phyloP scores from a whole-genome alignment of 2,329 filamentous ascomycete species.

The Neofusicoccum parvum region DNA sequence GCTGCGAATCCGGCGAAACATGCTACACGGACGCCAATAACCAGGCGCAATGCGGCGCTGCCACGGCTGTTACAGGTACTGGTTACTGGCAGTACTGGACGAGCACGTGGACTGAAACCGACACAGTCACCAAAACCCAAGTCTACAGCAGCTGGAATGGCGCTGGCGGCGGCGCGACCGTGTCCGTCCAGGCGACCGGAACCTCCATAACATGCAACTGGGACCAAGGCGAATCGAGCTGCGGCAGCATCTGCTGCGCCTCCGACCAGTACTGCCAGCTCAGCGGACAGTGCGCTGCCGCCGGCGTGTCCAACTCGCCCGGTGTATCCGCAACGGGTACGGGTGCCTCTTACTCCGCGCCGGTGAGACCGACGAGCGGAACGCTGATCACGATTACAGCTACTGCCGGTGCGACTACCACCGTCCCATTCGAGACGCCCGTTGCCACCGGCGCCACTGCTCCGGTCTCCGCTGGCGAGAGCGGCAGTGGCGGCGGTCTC shows the following conservation, averaged over 20 bases:
- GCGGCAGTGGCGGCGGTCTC: slow-evolving; percentile 47
- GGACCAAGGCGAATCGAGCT: slow-evolving; percentile 58
- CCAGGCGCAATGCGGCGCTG: slow-evolving; percentile 38
- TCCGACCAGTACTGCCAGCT: slow-evolving; percentile 67
- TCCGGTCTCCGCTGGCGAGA: slow-evolving; percentile 31
- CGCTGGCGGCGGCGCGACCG: slow-evolving; percentile 7
- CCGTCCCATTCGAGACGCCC: slow-evolving; percentile 53
- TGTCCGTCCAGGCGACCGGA: slow-evolving; percentile 29
- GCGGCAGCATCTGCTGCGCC: slow-evolving; percentile 71
- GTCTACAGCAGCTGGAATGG: slow-evolving; percentile 53
- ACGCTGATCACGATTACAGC: slow-evolving; percentile 55
- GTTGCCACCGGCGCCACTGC: slow-evolving; percentile 56
- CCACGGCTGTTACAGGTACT: slow-evolving; percentile 28
- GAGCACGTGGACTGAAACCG: slow-evolving; percentile 59
- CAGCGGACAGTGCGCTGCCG: slow-evolving; percentile 60
- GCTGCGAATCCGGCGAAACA: slow-evolving; percentile 34
- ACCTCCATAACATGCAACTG: slow-evolving; percentile 41
- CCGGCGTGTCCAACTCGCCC: slow-evolving; percentile 53
- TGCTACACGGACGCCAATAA: slow-evolving; percentile 38
- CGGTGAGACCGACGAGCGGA: slow-evolving; percentile 53
- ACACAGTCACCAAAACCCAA: slow-evolving; percentile 56
- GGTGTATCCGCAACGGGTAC: slow-evolving; percentile 36
- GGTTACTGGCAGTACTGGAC: slow-evolving; percentile 61
- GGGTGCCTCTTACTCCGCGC: slow-evolving; percentile 47
- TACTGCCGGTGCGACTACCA: slow-evolving; percentile 49